Base-by-base conservation (phyloP, 768 basidiomycete species). In the Crassisporium funariophilum region DNA sequence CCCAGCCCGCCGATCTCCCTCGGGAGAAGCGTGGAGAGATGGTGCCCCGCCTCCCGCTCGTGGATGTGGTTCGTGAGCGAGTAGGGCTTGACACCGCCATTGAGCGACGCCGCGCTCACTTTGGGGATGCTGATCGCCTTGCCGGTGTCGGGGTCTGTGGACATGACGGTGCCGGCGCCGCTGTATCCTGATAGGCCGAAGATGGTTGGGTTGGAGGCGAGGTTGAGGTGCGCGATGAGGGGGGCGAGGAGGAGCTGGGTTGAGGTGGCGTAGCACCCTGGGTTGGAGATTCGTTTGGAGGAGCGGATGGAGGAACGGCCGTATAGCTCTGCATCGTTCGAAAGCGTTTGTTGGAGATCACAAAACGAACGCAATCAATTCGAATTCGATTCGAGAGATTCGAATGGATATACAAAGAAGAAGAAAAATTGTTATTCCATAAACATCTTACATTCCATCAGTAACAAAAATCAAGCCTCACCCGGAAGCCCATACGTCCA, bases 401-500 rank as follows among this genome's bases (percentile, higher is more conserved):
- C 12, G 24, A 36, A 29, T 17, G 54, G 55, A 51, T 53, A 51
- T 44, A 44, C 37, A 61, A 56, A 62, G 59, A 52, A 55, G 59
- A 61, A 56, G 49, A 56, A 60, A 55, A 53, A 65, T 64, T 47
- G 68, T 59, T 49, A 54, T 63, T 65, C 46, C 31, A 53, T 53
- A 49, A 56, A 52, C n/a, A n/a, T 54, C 43, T 40, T 34, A 33
- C 46, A 54, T 47, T 64, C 41, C 43, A 50, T 51, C 44, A 68
- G 58, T 69, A 67, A 54, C 63, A 41, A 50, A 27, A 19, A 47
- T 55, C 51, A 56, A 60, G 57, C 73, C 93, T 91, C 81, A 99
- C 95, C 95, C 67, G 97, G 97, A 69, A 99, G 83, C 58, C 97
- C 97, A 64, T 99, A 99, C 54, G 89, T 89, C 97, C 97, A 99